Evolutionary conservation across 2,329 filamentous ascomycete genomes (phyloP), one percentile per base, ranked within the genome.

Genomic region (Exophiala xenobiotica): DNA sequence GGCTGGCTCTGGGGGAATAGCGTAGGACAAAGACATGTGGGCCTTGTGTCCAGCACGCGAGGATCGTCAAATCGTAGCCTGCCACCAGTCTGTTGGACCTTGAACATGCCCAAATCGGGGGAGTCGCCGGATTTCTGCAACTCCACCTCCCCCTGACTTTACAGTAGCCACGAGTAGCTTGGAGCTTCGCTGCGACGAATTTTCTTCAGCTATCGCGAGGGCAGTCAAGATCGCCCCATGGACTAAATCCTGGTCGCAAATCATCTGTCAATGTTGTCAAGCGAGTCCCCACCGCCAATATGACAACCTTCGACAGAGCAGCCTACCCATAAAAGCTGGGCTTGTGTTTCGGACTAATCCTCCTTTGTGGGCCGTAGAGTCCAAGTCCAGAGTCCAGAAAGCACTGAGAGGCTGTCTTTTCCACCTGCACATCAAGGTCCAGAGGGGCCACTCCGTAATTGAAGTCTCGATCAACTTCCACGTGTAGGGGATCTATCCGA

Each of bases 1-100:
- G 8, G 8, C 22, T 20, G 19, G 38, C 19, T 40, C 38, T 22
- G 38, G 38, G 38, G 38, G 22, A n/a, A 16, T 31, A 31, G 4
- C 14, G n/a, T 35, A 14, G 22, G 18, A 40, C 38, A 40, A 40
- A n/a, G n/a, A 40, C 38, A 18, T 40, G 38, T 40, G 38, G 38
- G 38, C 38, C 20, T 11, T 2, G 16, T 19, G 22, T 20, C 27
- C 27, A 35, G 18, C 9, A 35, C 31, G 31, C 31, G 31, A 35
- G 31, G 18, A 35, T 35, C 31, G 31, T 35, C 31, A 35, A 35
- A 16, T 35, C 9, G 4, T 35, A 35, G 31, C 31, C n/a, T 35
- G 31, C n/a, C 31, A 14, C 31, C 31, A 16, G 31, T 12, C 12
- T 12, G 18, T 9, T 35, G 31, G 31, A 16, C 8, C 31, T 3